Percentiles rank a stretch among this genome's conserved stretches.
Evolutionary conservation across 495 filamentous ascomycete genomes (phyloP).

Genomic region (Aspergillus sclerotioniger): DNA sequence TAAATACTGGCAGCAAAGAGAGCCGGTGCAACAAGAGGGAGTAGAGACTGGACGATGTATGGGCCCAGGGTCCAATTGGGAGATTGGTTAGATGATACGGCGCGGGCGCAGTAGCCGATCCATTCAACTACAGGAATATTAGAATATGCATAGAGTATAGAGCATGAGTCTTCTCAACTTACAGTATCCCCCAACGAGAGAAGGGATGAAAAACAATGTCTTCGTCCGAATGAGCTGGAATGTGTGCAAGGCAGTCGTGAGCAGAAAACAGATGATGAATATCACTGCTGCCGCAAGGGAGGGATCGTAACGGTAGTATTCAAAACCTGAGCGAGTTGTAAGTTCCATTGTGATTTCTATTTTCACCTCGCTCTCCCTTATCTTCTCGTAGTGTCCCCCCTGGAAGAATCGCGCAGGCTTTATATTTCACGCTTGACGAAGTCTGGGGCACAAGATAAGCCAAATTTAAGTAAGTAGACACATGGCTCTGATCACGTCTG

Average conservation of each 20-base stretch:
- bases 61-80: constrained; percentile 28
- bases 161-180: neutral
- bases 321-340: neutral
- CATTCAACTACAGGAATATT: constrained; percentile 42
- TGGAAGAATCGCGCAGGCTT: neutral
- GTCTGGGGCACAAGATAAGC: neutral
- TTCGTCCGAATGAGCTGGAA: constrained; percentile 44
- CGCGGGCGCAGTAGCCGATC: constrained; percentile 52
- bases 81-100: constrained; percentile 21
- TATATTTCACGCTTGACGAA: neutral
- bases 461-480: neutral
- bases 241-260: constrained; percentile 40
- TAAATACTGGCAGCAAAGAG: constrained; percentile 55
- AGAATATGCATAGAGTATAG: constrained; percentile 11
- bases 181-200: constrained; percentile 58
- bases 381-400: neutral
- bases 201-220: constrained; percentile 62
- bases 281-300: constrained; percentile 45
- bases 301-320: constrained; percentile 28
- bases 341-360: neutral
- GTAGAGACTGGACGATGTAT: constrained; percentile 21
- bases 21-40: constrained; percentile 37
- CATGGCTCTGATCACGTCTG: neutral
- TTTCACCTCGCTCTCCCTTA: neutral
- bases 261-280: constrained; percentile 51